These are phyloP conservation scores for Saturnispora kantuleensis DNA, from an alignment of 805 yeast genomes.

Conservation along the genomic window DNA sequence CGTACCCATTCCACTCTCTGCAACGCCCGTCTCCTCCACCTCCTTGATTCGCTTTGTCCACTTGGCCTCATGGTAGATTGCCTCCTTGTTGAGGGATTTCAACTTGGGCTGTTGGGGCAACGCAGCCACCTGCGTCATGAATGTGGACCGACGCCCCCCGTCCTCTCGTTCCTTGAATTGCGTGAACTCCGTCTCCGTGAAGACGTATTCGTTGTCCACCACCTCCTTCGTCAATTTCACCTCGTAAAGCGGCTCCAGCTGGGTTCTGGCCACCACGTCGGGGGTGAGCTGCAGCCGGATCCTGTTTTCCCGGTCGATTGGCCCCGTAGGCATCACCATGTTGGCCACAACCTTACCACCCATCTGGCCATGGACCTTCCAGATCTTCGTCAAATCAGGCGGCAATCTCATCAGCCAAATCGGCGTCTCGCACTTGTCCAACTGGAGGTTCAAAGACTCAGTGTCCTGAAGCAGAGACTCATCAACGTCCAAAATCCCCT, in stretches of 20 bases:
- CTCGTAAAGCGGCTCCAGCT: conserved; percentile 79
- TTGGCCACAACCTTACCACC: conserved; percentile 74
- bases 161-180: conserved; percentile 36
- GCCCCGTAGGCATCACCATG: conserved; percentile 47
- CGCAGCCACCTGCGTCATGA: conserved; percentile 40
- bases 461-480: conserved; percentile 31
- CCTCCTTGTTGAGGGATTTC: conserved; percentile 30
- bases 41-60: conserved; percentile 23
- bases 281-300: conserved; percentile 53
- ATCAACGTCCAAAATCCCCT: conserved; percentile 28
- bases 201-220: conserved; percentile 78
- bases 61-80: conserved; percentile 24
- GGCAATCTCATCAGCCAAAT: conserved; percentile 93
- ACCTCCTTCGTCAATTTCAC: conserved; percentile 65
- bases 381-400: conserved; percentile 68
- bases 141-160: conserved; percentile 22
- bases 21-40: conserved; percentile 12
- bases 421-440: conserved; percentile 51
- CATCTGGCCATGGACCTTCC: conserved; percentile 56
- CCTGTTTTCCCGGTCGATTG: conserved; percentile 14
- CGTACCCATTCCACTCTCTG: conserved; percentile 24
- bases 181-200: conserved; percentile 74
- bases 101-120: conserved; percentile 45
- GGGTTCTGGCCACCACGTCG: conserved; percentile 34
- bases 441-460: conserved; percentile 72